Evolutionary conservation across 75 land plant genomes (phyloP).

Genomic region (Pinus albicaulis): DNA sequence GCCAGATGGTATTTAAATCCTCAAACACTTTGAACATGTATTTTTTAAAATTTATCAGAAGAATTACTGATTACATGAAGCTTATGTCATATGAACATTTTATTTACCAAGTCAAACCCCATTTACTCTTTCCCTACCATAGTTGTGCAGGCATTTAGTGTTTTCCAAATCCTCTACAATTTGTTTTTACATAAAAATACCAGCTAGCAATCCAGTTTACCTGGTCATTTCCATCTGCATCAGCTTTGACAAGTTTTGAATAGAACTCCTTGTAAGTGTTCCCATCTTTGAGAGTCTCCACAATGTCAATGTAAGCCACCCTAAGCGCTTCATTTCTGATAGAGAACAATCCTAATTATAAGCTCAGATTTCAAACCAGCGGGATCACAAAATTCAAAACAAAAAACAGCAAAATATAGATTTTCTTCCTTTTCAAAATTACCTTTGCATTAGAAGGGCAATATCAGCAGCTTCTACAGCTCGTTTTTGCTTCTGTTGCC

Average conservation of each 20-base stretch:
- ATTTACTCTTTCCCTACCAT: not conserved
- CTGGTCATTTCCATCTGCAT: constrained; percentile 88
- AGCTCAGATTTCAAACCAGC: no score
- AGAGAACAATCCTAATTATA: constrained; percentile 1
- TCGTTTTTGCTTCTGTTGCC: constrained; percentile 76
- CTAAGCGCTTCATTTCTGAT: constrained; percentile 93
- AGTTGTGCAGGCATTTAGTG: not conserved
- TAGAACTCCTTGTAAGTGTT: constrained; percentile 56
- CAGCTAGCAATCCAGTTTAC: constrained; percentile 22
- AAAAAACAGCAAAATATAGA: not conserved
- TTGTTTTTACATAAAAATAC: not conserved
- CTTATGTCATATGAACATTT: not conserved
- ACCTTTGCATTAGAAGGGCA: constrained; percentile 77
- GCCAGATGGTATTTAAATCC: not conserved
- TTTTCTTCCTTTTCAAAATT: not conserved
- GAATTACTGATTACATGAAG: not conserved
- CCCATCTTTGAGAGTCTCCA: constrained; percentile 53
- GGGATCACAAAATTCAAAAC: not conserved
- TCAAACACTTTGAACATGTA: not conserved
- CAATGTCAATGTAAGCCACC: constrained; percentile 86
- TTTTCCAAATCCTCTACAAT: not conserved
- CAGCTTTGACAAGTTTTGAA: constrained; percentile 93
- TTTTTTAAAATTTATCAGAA: not conserved
- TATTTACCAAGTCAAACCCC: not conserved
- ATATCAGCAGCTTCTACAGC: constrained; percentile 82